Base-by-base conservation (phyloP, 139 green algal genomes). In the Astrephomene gubernaculifera region DNA sequence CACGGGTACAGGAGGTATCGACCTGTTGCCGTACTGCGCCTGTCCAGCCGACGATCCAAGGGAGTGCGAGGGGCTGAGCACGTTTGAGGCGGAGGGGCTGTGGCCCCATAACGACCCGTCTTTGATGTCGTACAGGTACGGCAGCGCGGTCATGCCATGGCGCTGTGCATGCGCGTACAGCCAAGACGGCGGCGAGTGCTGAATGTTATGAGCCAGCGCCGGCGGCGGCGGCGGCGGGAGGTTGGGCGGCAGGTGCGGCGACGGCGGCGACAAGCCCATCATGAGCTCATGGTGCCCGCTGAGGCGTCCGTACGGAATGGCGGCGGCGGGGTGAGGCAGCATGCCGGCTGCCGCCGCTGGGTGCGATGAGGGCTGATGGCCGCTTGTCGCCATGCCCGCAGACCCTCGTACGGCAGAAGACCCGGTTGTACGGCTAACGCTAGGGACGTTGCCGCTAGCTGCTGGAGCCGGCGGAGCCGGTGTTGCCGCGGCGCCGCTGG, bases 111-210 rank as follows among this genome's bases (percentile, higher is more conserved):
- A 33, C n/a, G 43, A 33, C 52, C 52, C 22, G 76, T 29, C 76
- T 35, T 63, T 43, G 6, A 24, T 33, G 39, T 72, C 60, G 61
- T 63, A 74, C 31, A 73, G 19, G 60, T 74, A 73, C 60, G 60
- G 61, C 60, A 73, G n/a, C 35, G 14, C 8, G 68, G 12, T 25
- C 5, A 60, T 54, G 68, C 5, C 27, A 43, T 63, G 29, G n/a
- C n/a, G 70, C 71, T 31, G 44, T 8, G 6, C 45, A 2, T 70
- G 36, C 4, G 5, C 10, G 78, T 72, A 84, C 24, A 64, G 31
- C 81, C 73, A 87, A 1, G 86, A 90, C 2, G 86, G 86, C 27
- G 86, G 86, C 45, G 86, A 90, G 86, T 90, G 86, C 65, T 90
- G 86, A 52, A 90, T 86, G 65, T 90, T 90, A 71, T 89, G 86